Conservation (phyloP, 306 rosid species). For the Delonix regia region DNA sequence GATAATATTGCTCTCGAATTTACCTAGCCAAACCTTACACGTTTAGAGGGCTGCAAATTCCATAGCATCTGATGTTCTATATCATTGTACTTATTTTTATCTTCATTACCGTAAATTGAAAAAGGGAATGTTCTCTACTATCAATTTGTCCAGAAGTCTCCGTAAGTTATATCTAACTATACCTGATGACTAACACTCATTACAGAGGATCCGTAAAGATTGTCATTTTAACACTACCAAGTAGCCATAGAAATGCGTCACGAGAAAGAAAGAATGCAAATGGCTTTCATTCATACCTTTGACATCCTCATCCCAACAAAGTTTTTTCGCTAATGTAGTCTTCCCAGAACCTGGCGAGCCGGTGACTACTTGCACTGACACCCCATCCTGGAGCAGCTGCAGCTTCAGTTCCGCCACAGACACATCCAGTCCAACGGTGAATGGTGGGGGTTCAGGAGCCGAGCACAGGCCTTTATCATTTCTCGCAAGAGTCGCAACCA, state of each 20-base stretch:
- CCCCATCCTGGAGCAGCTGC: conserved; percentile 37
- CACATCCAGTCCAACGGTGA: conserved; percentile 55
- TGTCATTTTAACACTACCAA: not conserved
- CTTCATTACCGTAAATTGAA: not conserved
- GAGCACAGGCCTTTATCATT: conserved; percentile 37
- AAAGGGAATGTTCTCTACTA: not conserved
- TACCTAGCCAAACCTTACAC: conserved; percentile 39
- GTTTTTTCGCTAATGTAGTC: conserved; percentile 49
- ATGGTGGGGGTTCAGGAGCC: conserved; percentile 41
- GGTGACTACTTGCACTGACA: conserved; percentile 45
- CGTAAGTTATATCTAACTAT: not conserved
- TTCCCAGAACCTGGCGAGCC: conserved; percentile 62
- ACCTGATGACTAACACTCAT: not conserved
- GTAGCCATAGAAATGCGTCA: not conserved
- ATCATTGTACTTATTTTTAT: not conserved
- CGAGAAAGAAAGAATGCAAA: not conserved
- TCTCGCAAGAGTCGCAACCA: not conserved
- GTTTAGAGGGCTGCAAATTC: conserved; percentile 25
- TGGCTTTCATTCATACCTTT: conserved; percentile 38
- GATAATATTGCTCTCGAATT: conserved; percentile 54
- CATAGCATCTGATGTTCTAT: not conserved
- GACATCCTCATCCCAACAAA: conserved; percentile 53
- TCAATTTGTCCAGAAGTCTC: not conserved
- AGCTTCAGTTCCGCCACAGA: conserved; percentile 53
- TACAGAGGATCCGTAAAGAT: not conserved